phyloP scores from a whole-genome alignment of 768 basidiomycete species.

The Calvatia gigantea region DNA sequence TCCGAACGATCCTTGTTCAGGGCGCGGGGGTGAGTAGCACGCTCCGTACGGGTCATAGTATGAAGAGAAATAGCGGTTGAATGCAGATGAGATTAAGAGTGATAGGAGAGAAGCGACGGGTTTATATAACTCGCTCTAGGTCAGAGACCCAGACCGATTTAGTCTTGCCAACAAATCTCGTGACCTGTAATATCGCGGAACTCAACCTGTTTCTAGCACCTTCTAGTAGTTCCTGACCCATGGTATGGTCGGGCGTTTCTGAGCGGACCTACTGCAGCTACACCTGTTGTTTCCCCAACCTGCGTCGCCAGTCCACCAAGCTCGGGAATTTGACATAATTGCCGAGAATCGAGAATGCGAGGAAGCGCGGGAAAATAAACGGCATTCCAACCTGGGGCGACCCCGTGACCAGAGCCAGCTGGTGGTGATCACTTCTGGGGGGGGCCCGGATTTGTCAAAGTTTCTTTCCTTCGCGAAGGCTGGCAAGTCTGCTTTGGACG shows the following conservation, averaged over 20 bases:
- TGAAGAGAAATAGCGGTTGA: not conserved
- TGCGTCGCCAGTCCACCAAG: too few relatives aligned
- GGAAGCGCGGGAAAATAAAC: slow-evolving; percentile 9
- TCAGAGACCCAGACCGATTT: not conserved
- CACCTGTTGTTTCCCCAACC: not conserved
- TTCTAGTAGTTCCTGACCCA: not conserved
- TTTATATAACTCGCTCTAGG: slow-evolving; percentile 22
- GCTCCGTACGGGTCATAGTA: slow-evolving; percentile 78
- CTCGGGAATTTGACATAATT: too few relatives aligned
- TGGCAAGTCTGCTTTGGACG: not conserved
- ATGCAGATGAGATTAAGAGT: slow-evolving; percentile 11
- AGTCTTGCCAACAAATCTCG: slow-evolving; percentile 5
- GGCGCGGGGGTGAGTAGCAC: slow-evolving; percentile 68
- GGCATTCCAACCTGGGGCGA: not conserved
- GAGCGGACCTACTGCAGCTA: not conserved
- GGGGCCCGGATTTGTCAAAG: not conserved
- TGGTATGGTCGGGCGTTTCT: not conserved
- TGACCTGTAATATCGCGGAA: not conserved
- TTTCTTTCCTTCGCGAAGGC: too few relatives aligned
- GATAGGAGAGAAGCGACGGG: slow-evolving; percentile 12
- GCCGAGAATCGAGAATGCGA: not conserved
- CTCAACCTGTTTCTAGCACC: not conserved
- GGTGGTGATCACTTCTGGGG: not conserved
- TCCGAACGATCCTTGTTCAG: slow-evolving; percentile 74
- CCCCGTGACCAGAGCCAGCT: not conserved